Evolutionary conservation across 441 rosid genomes (phyloP).

Genomic region (Brassica balearica): DNA sequence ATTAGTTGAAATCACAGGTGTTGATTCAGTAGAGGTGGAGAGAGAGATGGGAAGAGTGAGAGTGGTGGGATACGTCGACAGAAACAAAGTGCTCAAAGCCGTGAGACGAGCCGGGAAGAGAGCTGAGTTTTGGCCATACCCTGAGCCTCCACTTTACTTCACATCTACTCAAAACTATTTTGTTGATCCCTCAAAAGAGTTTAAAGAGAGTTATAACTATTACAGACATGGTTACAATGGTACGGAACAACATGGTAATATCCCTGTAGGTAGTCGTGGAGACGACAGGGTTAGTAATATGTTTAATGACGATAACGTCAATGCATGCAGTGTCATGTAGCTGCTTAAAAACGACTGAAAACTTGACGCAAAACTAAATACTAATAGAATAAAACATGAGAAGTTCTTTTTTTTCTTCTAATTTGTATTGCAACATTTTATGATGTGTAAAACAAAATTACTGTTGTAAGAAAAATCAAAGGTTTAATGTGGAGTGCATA

Average conservation of each 20-base stretch:
- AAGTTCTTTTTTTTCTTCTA: background rate
- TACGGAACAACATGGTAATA: slow-evolving; percentile 70
- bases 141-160: slow-evolving; percentile 85
- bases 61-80: slow-evolving; percentile 83
- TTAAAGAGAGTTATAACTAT: slow-evolving; percentile 87
- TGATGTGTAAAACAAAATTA: background rate
- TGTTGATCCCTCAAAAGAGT: slow-evolving; percentile 80
- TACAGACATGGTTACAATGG: slow-evolving; percentile 83
- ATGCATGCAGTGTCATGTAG: slow-evolving; percentile 88
- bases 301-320: slow-evolving; percentile 92
- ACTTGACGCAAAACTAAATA: background rate
- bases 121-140: slow-evolving; percentile 96
- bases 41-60: slow-evolving; percentile 78
- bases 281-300: slow-evolving; percentile 92
- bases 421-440: slow-evolving; percentile 2
- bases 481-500: background rate
- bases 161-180: slow-evolving; percentile 68
- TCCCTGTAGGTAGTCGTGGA: slow-evolving; percentile 72
- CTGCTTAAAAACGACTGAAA: slow-evolving; percentile 1
- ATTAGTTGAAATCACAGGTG: slow-evolving; percentile 48
- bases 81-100: slow-evolving; percentile 82
- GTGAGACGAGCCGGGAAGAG: slow-evolving; percentile 89
- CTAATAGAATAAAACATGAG: background rate
- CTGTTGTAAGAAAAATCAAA: background rate
- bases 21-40: slow-evolving; percentile 85